Evolutionary conservation across 1,284 basidiomycete genomes (phyloP).

Genomic region (Ustilago tritici): DNA sequence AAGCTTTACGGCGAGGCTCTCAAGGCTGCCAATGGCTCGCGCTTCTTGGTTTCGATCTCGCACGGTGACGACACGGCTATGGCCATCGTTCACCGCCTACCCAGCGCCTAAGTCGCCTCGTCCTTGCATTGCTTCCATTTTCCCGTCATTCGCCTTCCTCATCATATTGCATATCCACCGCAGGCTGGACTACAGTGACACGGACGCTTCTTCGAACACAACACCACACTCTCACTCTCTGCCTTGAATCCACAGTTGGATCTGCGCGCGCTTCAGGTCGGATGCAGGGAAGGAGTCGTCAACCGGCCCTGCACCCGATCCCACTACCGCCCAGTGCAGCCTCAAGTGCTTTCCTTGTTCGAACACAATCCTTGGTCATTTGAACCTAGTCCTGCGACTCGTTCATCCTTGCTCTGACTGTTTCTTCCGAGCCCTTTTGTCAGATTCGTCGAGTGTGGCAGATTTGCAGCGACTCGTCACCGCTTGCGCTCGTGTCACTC

Average conservation of each 20-base stretch:
- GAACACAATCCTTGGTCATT: not conserved
- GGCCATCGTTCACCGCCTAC: slow-evolving; percentile 61
- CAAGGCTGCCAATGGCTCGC: slow-evolving; percentile 75
- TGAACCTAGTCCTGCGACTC: slow-evolving; percentile 7
- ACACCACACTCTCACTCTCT: slow-evolving; percentile 2
- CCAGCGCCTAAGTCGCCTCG: slow-evolving; percentile 35
- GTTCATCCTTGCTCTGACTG: slow-evolving; percentile 9
- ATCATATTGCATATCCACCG: slow-evolving; percentile 18
- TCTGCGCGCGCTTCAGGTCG: slow-evolving; percentile 21
- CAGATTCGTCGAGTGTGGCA: not conserved
- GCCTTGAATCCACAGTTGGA: slow-evolving; percentile 44
- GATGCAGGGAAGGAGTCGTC: slow-evolving; percentile 49
- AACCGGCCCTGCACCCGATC: slow-evolving; percentile 35
- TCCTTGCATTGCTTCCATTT: not conserved
- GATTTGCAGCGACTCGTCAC: slow-evolving; percentile 45
- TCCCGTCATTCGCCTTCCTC: not conserved
- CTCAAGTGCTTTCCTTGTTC: slow-evolving; percentile 26
- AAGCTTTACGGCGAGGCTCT: slow-evolving; percentile 74
- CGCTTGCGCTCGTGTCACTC: slow-evolving; percentile 22
- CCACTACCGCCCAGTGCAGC: slow-evolving; percentile 30
- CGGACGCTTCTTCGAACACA: slow-evolving; percentile 3
- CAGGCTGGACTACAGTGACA: not conserved
- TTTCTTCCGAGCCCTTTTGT: slow-evolving; percentile 2
- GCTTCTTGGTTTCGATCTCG: slow-evolving; percentile 87
- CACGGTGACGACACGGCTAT: slow-evolving; percentile 73